Conservation (phyloP, 805 yeast species). For the Kodamaea kakaduensis region DNA sequence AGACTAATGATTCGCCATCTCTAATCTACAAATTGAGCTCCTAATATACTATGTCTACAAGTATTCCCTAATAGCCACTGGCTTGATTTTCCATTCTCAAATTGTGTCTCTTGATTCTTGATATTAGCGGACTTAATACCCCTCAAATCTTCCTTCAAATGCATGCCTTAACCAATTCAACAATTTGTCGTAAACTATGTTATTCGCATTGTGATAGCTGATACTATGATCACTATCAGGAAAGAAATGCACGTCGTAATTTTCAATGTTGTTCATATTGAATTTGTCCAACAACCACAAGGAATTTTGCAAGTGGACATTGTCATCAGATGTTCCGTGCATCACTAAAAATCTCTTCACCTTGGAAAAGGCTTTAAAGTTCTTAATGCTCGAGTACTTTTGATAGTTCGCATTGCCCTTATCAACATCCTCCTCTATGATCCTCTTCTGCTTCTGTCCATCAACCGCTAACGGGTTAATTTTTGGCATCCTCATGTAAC, state of each 20-base stretch:
- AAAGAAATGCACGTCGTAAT: conserved; percentile 81
- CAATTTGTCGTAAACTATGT: conserved; percentile 67
- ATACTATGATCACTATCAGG: conserved; percentile 94
- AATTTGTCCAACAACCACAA: conserved; percentile 72
- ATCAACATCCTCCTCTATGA: not conserved
- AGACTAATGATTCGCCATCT: too few relatives aligned
- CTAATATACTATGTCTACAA: too few relatives aligned
- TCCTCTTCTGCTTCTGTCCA: not conserved
- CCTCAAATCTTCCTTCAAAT: conserved; percentile 43
- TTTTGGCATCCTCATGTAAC: conserved; percentile 76
- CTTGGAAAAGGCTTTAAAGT: conserved; percentile 52
- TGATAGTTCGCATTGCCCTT: conserved; percentile 60
- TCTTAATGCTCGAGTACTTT: conserved; percentile 47
- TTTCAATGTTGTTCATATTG: conserved; percentile 55
- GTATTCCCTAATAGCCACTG: too few relatives aligned
- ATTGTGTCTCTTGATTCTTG: not conserved
- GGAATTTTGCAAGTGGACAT: conserved; percentile 91
- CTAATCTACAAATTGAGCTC: conserved; percentile 1
- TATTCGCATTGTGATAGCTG: conserved; percentile 70
- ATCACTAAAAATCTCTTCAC: conserved; percentile 69
- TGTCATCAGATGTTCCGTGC: conserved; percentile 98
- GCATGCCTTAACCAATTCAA: conserved; percentile 65
- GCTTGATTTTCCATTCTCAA: not conserved
- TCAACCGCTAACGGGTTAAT: too few relatives aligned
- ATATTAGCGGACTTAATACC: conserved; percentile 2